Conservation (phyloP, 805 yeast species). For the Pichia phayaonensis region DNA sequence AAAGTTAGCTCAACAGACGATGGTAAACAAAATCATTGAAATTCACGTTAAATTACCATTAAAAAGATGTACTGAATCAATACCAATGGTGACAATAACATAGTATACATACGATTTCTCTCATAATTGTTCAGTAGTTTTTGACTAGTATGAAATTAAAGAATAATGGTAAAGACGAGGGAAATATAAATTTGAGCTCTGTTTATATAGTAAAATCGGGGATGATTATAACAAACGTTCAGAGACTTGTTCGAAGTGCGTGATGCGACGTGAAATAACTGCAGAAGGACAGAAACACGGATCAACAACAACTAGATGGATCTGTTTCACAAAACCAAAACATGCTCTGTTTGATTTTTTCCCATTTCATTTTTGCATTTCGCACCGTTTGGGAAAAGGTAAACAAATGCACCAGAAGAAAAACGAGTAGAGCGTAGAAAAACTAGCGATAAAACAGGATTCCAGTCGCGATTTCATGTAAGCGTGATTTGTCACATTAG, state of each 20-base stretch:
- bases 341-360: slow-evolving; percentile 4
- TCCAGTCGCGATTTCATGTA: neutral
- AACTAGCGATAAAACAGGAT: neutral
- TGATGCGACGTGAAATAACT: neutral
- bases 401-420: neutral
- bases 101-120: slow-evolving; percentile 26
- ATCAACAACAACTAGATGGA: neutral
- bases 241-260: neutral
- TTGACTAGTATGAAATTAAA: neutral
- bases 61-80: neutral
- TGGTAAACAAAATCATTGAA: neutral
- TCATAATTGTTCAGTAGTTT: slow-evolving; percentile 14
- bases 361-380: slow-evolving; percentile 3
- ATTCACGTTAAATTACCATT: neutral
- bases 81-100: neutral
- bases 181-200: neutral
- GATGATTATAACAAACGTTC: neutral
- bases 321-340: neutral
- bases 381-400: neutral
- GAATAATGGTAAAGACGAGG: neutral
- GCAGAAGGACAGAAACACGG: neutral
- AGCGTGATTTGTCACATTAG: neutral
- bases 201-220: neutral
- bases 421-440: neutral
- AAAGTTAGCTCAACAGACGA: neutral